Evolutionary conservation across 805 yeast species (phyloP).

Genomic region (Clavispora santaluciae): DNA sequence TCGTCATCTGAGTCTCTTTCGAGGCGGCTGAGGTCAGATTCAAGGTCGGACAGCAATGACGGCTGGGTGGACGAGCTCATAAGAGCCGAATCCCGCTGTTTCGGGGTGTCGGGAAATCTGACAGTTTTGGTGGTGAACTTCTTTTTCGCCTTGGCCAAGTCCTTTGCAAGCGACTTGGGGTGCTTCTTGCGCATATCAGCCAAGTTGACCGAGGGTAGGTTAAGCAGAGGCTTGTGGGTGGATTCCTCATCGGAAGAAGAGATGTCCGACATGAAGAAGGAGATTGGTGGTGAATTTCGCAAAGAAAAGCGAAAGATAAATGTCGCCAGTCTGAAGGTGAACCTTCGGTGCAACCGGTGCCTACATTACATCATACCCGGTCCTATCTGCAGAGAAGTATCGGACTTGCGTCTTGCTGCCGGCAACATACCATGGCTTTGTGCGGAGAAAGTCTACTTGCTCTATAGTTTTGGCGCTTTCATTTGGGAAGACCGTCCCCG

Average conservation of each 20-base stretch:
- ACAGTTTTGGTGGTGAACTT: slow-evolving; percentile 20
- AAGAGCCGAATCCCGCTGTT: slow-evolving; percentile 24
- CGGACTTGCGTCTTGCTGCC: not conserved
- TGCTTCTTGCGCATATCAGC: slow-evolving; percentile 21
- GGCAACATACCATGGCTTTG: no score
- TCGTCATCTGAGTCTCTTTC: slow-evolving; percentile 6
- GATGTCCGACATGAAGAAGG: slow-evolving; percentile 1
- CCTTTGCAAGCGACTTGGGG: slow-evolving; percentile 10
- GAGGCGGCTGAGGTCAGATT: not conserved
- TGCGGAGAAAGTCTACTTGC: no score
- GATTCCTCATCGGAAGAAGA: slow-evolving; percentile 32
- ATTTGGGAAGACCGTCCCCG: no score
- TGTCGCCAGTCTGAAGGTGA: not conserved
- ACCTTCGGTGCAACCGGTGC: slow-evolving; percentile 9
- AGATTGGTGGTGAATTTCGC: not conserved
- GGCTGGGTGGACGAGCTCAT: slow-evolving; percentile 20
- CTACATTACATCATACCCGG: not conserved
- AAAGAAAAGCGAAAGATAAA: not conserved
- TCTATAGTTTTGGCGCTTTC: no score
- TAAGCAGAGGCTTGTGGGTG: slow-evolving; percentile 21
- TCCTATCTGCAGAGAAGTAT: not conserved
- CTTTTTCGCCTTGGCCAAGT: slow-evolving; percentile 19
- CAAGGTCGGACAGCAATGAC: not conserved
- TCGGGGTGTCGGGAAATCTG: slow-evolving; percentile 25
- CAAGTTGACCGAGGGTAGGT: slow-evolving; percentile 28